A percentile compares a stretch with the other conserved stretches of the same genome.
Evolutionary conservation across 1,284 basidiomycete genomes (phyloP).

Genomic region (Sporisorium sorghi): DNA sequence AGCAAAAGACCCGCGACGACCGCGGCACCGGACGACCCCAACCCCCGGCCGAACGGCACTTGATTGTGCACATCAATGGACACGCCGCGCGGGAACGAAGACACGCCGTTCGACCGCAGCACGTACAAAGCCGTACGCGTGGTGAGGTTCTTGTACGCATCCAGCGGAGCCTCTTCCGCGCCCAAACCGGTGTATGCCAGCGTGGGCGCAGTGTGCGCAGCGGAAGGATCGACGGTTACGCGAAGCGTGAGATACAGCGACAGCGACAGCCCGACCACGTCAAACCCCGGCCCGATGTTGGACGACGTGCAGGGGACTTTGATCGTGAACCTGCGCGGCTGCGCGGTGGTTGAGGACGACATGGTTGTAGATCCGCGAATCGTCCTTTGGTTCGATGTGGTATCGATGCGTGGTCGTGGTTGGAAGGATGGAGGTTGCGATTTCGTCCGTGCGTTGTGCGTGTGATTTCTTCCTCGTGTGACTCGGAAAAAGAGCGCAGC

Average conservation of each 20-base stretch:
- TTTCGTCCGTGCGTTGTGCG: background rate
- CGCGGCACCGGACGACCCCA: slow-evolving; percentile 96
- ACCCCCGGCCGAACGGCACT: slow-evolving; percentile 95
- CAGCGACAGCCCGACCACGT: slow-evolving; percentile 96
- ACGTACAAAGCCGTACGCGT: slow-evolving; percentile 99
- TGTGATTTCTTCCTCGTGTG: background rate
- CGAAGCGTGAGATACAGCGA: slow-evolving; percentile 85
- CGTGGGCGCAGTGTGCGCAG: slow-evolving; percentile 71
- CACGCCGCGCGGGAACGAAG: slow-evolving; percentile 76
- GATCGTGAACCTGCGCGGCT: slow-evolving; percentile 73
- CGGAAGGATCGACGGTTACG: slow-evolving; percentile 71
- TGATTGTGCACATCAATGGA: slow-evolving; percentile 85
- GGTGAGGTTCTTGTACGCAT: slow-evolving; percentile 95
- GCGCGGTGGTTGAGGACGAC: slow-evolving; percentile 2
- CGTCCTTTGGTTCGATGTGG: too few species aligned
- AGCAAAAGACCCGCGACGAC: slow-evolving; percentile 95
- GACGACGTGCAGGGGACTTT: slow-evolving; percentile 94
- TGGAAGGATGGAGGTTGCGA: background rate
- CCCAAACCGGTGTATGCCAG: slow-evolving; percentile 90
- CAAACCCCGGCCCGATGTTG: slow-evolving; percentile 98
- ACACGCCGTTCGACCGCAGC: slow-evolving; percentile 83
- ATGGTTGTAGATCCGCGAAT: too few species aligned
- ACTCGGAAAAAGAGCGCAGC: background rate
- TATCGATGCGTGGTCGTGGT: background rate
- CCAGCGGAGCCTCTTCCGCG: slow-evolving; percentile 87